Base-by-base conservation (phyloP, 257 asterid genomes). In the Solanum habrochaites region DNA sequence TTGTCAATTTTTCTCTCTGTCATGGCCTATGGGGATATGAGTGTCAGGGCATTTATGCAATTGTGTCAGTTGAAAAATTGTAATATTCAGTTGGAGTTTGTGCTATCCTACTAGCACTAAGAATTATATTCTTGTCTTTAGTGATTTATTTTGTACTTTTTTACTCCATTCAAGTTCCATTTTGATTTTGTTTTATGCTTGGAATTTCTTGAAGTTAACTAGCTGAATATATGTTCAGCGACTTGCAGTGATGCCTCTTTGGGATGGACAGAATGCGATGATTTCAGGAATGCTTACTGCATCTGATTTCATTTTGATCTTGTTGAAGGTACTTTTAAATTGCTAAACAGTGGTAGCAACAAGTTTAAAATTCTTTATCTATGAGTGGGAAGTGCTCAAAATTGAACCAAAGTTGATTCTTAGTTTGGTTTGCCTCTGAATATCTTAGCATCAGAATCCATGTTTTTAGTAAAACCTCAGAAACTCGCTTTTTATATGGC, bases 211-310 rank as follows among this genome's bases (percentile, higher is more conserved):
- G 66, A 80, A 10, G 18, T 47, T 80, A 11, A 47, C 42, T 80
- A 47, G 84, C 49, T 27, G 67, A 52, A 43, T 88, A 31, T 25
- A 83, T 84, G 78, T 40, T 60, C 78, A 94, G 98, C 94, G 93
- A 86, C 87, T 92, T 43, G 88, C 90, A 2, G 90, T 90, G 75
- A 85, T 92, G 89, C 95, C 98, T 86, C 90, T 94, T 75, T 90
- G 94, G 96, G 92, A 93, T 88, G 94, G 89, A 66, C 84, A 86
- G 37, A 85, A 60, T 45, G 66, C 89, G 42, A 90, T 87, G 88
- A 91, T 93, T 71, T 86, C 91, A 0, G 98, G 98, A 89, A 93
- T 94, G 95, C 86, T 94, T 75, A 93, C 98, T 78, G 93, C 96
- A 83, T 92, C 95, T 23, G 98, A 94, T 93, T 94, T 93, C 88